Evolutionary conservation across 2,329 filamentous ascomycete species (phyloP), one percentile per base, ranked within the genome.

Genomic region (Epicoccum sorghinum): DNA sequence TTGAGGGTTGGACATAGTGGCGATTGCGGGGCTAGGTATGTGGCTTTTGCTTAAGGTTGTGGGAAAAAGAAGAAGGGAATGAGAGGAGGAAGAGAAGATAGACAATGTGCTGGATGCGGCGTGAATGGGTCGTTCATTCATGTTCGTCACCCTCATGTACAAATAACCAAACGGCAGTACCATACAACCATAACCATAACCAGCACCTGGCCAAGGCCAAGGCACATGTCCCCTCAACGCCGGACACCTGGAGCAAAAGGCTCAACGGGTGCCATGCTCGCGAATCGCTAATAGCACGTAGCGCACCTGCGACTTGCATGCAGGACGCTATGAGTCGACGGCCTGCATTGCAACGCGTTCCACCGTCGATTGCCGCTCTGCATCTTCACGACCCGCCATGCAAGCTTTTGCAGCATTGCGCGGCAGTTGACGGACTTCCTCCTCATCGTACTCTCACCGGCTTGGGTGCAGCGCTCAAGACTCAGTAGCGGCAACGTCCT

Each of bases 321-420:
- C 27, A 29, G 27, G 27, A 29, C 27, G 27, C 27, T 3, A 29
- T 18, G 27, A 29, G 27, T 29, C 27, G 27, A 9, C 27, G 27
- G 27, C 27, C 27, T 29, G 9, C 27, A 9, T 29, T 29, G 13
- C 30, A 7, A 33, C 24, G 40, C 25, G 36, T 25, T 25, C 24
- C 12, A 39, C 37, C 24, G 12, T 29, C 38, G 24, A 41, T 14
- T 18, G 38, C 24, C 38, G n/a, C 38, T 29, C n/a, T 13, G 24
- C 38, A 27, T 25, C 18, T 27, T 41, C 40, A n/a, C 40, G 22
- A n/a, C 23, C 35, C 41, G 18, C 30, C 30, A 30, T 14, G 35
- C 68, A 70, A 70, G 68, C 68, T 70, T 69, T 69, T 69, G 58
- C 68, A 70, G 68, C 68, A 59, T 70, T 64, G 68, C 62, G 61